Base-by-base conservation (phyloP, 306 rosid genomes). In the Cicer judaicum region DNA sequence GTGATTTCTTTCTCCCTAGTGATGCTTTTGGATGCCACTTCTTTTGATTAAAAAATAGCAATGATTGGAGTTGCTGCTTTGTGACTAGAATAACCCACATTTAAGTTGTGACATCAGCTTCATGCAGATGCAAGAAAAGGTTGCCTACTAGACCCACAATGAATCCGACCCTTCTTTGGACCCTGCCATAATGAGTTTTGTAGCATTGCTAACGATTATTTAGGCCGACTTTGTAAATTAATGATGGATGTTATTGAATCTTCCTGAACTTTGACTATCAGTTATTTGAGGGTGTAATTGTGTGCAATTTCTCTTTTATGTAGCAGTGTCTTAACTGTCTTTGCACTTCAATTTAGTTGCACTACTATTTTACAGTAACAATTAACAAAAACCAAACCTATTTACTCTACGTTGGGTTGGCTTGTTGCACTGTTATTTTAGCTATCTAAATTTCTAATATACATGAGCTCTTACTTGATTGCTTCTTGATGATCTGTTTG, bases 401-500 rank as follows among this genome's bases (percentile, higher is more conserved):
- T 34, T 34, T 7, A 6, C 19, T 3, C 43, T 34, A 12, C 2
- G 16, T 11, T 4, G 10, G 44, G 44, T 34, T 39, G 13, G 66
- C 46, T 61, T 62, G 34, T 68, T 55, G 34, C 16, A 74, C 38
- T 13, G 0, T 34, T 62, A 50, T 63, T 24, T 44, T 39, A 12
- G 57, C 12, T n/a, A 11, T 43, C 15, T 10, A 41, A 62, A 34
- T 40, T 50, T 67, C 6, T 79, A 15, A 48, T 44, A 36, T 66
- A 10, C 19, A 8, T 7, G 1, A 56, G 46, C 53, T 38, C 42
- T 41, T 38, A 61, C 63, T 43, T 34, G 11, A 12, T 44, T n/a
- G 13, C 78, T 77, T 38, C 15, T 60, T 82, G 66, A 19, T 67
- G 66, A 19, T 67, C 57, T 80, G 56, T 68, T 76, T 76, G 80